These are phyloP conservation scores for Wallacemonas sp. DNA, from an alignment of 208 protist species.

Conservation along the genomic window DNA sequence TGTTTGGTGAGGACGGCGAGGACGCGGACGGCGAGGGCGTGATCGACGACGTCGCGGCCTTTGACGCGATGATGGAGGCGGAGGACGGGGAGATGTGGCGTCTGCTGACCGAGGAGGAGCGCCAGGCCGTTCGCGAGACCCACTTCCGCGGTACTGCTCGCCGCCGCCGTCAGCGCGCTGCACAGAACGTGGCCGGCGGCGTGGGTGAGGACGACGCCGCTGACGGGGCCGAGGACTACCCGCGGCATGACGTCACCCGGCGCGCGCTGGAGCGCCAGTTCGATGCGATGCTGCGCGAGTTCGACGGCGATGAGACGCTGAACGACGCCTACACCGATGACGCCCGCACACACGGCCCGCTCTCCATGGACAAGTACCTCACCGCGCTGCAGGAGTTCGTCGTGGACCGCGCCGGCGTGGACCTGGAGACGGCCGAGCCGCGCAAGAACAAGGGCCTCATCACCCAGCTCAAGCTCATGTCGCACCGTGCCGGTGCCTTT, in stretches of 20 bases:
- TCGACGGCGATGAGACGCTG: conserved; percentile 42
- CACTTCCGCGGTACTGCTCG: conserved; percentile 36
- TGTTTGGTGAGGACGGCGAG: conserved; percentile 16
- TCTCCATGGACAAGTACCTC: conserved; percentile 75
- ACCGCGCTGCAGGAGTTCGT: conserved; percentile 84
- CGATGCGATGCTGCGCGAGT: conserved; percentile 53
- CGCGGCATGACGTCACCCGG: conserved; percentile 48
- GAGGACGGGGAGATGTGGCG: conserved; percentile 32
- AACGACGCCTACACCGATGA: conserved; percentile 77
- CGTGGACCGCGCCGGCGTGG: conserved; percentile 63
- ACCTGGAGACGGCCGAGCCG: conserved; percentile 66
- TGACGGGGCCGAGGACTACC: conserved; percentile 28
- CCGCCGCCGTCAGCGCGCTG: conserved; percentile 17
- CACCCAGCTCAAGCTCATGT: conserved; percentile 72
- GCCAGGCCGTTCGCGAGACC: conserved; percentile 38
- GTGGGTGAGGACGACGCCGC: conserved; percentile 27
- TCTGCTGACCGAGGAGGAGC: conserved; percentile 54
- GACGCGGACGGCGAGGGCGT: conserved; percentile 19
- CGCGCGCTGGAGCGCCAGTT: conserved; percentile 61
- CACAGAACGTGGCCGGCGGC: conserved; percentile 14
- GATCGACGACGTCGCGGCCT: conserved; percentile 12
- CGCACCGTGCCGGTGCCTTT: conserved; percentile 53
- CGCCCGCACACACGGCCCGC: conserved; percentile 72
- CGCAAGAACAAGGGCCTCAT: conserved; percentile 80
- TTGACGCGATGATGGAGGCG: conserved; percentile 18